phyloP scores from a whole-genome alignment of 495 filamentous ascomycete species.

The Lasiosphaeria miniovina region DNA sequence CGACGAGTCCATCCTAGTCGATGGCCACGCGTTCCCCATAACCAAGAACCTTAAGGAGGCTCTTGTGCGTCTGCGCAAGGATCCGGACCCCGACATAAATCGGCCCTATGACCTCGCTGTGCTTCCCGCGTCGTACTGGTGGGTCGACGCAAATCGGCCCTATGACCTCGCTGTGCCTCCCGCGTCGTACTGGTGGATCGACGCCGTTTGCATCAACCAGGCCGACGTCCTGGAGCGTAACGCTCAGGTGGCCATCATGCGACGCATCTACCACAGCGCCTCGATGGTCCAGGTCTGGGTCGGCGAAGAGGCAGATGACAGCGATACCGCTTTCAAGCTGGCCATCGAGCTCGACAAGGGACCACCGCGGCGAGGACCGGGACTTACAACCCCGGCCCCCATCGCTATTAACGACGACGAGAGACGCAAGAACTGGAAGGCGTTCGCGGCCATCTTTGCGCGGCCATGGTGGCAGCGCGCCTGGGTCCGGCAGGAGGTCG shows the following conservation, averaged over 20 bases:
- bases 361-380: not conserved
- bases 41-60: not conserved
- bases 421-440: not conserved
- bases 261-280: not conserved
- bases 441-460: not conserved
- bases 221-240: not conserved
- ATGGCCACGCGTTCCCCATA: not conserved
- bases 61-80: not conserved
- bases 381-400: not conserved
- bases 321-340: not conserved
- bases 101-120: not conserved
- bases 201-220: not conserved
- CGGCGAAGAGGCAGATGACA: not conserved
- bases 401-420: not conserved
- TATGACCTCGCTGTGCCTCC: not conserved
- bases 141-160: not conserved
- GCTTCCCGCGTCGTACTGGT: not conserved
- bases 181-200: not conserved
- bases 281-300: not conserved
- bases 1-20: not conserved
- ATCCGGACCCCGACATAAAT: not conserved
- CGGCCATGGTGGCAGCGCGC: not conserved
- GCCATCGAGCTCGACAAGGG: not conserved
- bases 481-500: not conserved
- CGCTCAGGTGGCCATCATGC: not conserved